Base-by-base conservation (phyloP, 2,329 filamentous ascomycete genomes). In the Fusarium neocosmosporiellum region DNA sequence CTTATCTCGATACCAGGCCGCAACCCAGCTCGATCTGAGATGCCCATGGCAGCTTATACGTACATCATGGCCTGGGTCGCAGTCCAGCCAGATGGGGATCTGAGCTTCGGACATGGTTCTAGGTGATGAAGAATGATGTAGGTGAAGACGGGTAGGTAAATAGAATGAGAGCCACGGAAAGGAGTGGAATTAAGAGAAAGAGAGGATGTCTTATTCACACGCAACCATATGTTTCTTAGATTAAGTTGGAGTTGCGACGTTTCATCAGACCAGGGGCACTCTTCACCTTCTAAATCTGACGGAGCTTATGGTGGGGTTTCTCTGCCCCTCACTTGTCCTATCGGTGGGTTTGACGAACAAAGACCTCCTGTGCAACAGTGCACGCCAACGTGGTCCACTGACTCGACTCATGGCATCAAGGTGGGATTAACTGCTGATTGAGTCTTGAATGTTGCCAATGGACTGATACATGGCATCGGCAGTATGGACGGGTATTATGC, bases 51-150 rank as follows among this genome's bases (percentile, higher is more conserved):
- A 54, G 46, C 48, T 54, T 62, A 67, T 62, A 86, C 89, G 83
- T 85, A 92, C 91, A 88, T 94, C 92, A 77, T 90, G 87, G 71
- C 89, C 89, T 14, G 89, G 89, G 77, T 91, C 89, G 73, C 88
- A 90, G 78, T 91, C 89, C 72, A 91, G 81, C 88, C 88, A 90
- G 67, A 90, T 81, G 20, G 88, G 88, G 39, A 90, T 80, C 67
- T 79, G 81, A 69, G 70, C 77, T 58, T 77, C 69, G 34, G 77
- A 70, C 77, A 80, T 79, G 34, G 46, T 72, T 53, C 20, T 8
- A 59, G 54, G 16, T 31, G 16, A 24, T 37, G 22, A 27, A n/a
- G 34, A 37, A 18, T 20, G 48, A 53, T 10, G 27, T 14, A 2
- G 7, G 27, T 8, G 18, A 31, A 31, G 27, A 31, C 27, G 34